These are phyloP conservation scores for Suillus americanus DNA, from an alignment of 768 basidiomycete species.

Conservation along the genomic window DNA sequence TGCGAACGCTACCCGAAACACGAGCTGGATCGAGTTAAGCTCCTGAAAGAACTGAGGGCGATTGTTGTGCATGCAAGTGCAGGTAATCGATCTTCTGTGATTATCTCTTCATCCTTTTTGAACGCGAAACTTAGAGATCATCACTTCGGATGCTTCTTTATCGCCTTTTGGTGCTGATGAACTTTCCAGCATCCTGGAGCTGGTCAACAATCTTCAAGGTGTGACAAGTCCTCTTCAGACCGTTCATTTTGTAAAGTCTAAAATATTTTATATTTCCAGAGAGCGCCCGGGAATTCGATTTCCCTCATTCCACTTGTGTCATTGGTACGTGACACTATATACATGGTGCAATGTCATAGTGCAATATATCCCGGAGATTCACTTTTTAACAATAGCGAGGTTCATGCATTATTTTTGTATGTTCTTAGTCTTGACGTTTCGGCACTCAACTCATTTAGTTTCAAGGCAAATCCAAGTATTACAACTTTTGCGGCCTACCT, in stretches of 20 bases:
- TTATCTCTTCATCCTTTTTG: not conserved
- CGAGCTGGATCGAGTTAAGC: not conserved
- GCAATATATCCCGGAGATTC: not conserved
- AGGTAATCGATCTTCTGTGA: constrained; percentile 15
- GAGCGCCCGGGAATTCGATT: not conserved
- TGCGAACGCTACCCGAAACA: constrained; percentile 8
- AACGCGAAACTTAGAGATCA: constrained; percentile 5
- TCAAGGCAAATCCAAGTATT: constrained; percentile 34
- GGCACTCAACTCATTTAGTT: not conserved
- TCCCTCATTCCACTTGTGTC: constrained; percentile 4
- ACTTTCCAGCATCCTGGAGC: constrained; percentile 8
- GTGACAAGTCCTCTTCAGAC: not conserved
- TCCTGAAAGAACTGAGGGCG: constrained; percentile 7
- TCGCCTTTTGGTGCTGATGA: constrained; percentile 11
- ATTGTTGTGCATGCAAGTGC: constrained; percentile 12
- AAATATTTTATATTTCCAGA: not conserved
- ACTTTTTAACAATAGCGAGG: constrained; percentile 30
- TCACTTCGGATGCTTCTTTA: constrained; percentile 9
- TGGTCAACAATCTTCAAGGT: constrained; percentile 13
- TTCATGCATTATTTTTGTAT: constrained; percentile 45
- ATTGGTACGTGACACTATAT: not conserved
- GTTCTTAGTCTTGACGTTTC: constrained; percentile 6
- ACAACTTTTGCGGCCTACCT: constrained; percentile 48
- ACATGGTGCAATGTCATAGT: no score
- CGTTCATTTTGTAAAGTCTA: no score